These are phyloP conservation scores for Globisporangium parvum DNA, from an alignment of 352 stramenopile genomes.

Conservation along the genomic window DNA sequence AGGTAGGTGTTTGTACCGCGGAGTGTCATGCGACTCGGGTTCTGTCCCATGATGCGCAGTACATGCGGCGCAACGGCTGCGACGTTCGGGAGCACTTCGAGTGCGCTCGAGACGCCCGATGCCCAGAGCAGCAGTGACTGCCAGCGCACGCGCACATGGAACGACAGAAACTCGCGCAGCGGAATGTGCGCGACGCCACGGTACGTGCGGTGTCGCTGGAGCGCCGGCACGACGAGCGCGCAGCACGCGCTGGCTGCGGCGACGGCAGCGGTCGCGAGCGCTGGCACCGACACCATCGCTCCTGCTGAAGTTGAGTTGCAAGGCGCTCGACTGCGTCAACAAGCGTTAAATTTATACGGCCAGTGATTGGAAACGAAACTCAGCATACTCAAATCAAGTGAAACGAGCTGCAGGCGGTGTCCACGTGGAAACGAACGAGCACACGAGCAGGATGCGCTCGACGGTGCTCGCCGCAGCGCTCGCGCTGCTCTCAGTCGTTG, in stretches of 20 bases:
- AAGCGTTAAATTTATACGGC: background rate
- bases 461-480: background rate
- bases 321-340: background rate
- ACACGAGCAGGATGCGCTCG: background rate
- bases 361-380: too few relatives aligned
- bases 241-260: conserved; percentile 1
- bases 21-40: conserved; percentile 87
- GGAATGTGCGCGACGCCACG: conserved; percentile 18
- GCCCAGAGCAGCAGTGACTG: conserved; percentile 37
- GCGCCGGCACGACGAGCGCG: background rate
- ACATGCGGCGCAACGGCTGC: conserved; percentile 38
- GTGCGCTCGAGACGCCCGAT: conserved; percentile 32
- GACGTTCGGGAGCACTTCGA: conserved; percentile 35
- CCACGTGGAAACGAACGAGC: too few relatives aligned
- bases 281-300: background rate
- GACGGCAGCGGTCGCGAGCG: background rate
- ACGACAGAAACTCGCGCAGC: conserved; percentile 28
- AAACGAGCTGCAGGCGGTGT: background rate
- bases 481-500: background rate
- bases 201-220: conserved; percentile 6
- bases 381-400: background rate
- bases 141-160: conserved; percentile 34
- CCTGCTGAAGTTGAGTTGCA: background rate
- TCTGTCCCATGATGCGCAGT: conserved; percentile 73
- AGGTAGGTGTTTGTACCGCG: conserved; percentile 89